Evolutionary conservation across 805 yeast species (phyloP).

Genomic region (Candida krabiensis): DNA sequence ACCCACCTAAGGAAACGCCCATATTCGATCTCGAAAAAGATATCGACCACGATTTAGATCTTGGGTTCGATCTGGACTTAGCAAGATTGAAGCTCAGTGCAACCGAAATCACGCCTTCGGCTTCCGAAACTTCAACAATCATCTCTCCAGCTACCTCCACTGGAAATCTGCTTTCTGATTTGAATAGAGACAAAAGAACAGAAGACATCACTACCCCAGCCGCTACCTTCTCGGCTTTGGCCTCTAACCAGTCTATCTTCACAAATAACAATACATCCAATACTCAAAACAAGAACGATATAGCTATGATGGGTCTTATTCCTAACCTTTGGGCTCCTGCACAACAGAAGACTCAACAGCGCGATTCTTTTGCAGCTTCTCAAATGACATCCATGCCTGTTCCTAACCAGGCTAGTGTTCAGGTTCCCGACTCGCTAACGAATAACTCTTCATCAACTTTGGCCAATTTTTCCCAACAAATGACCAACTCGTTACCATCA

Average conservation of each 20-base stretch:
- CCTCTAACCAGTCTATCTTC: slow-evolving; percentile 1
- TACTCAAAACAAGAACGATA: slow-evolving; percentile 3
- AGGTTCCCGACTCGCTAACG: not conserved
- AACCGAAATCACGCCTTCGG: slow-evolving; percentile 14
- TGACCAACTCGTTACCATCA: not conserved
- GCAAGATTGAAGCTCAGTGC: slow-evolving; percentile 11
- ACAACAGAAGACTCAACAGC: not conserved
- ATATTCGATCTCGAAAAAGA: slow-evolving; percentile 12
- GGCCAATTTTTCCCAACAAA: not conserved
- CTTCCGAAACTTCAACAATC: slow-evolving; percentile 18
- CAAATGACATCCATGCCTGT: not conserved
- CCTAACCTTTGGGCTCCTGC: slow-evolving; percentile 29
- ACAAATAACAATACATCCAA: slow-evolving; percentile 1
- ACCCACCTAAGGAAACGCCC: slow-evolving; percentile 6
- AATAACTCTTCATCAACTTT: no score
- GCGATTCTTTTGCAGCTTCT: not conserved
- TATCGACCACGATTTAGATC: slow-evolving; percentile 4
- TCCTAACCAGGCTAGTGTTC: slow-evolving; percentile 1
- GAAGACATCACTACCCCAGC: slow-evolving; percentile 1
- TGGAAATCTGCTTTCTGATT: slow-evolving; percentile 14
- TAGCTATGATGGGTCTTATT: slow-evolving; percentile 25
- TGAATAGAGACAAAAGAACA: slow-evolving; percentile 6
- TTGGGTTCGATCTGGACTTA: slow-evolving; percentile 3
- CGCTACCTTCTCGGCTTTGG: slow-evolving; percentile 1
- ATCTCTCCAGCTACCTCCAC: slow-evolving; percentile 18